Evolutionary conservation across 805 yeast genomes (phyloP).

Genomic region (Candida coleopterorum): DNA sequence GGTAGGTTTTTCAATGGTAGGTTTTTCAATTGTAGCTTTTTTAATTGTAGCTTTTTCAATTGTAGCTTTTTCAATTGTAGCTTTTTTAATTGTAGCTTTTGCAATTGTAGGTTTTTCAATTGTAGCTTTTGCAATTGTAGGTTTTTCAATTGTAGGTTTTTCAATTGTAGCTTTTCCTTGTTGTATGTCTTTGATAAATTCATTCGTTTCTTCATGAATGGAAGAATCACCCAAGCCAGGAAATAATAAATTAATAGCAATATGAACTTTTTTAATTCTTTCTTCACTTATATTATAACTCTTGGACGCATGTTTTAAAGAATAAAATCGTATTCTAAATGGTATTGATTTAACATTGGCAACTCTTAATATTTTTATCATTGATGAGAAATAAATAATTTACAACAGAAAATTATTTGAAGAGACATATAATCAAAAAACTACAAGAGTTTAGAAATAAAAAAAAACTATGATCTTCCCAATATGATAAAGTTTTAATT

Average conservation of each 20-base stretch:
- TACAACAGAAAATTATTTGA: no score
- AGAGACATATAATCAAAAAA: no score
- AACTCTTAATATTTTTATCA: background rate
- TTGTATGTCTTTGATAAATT: background rate
- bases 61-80: no score
- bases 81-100: no score
- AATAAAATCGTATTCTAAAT: background rate
- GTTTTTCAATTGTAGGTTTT: no score
- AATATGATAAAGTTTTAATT: slow-evolving; percentile 3
- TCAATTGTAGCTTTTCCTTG: background rate
- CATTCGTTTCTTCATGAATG: background rate
- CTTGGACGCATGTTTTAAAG: background rate
- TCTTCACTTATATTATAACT: background rate
- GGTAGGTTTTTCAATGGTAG: no score
- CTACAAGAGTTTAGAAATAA: no score
- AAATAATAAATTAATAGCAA: slow-evolving; percentile 2
- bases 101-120: no score
- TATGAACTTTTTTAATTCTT: slow-evolving; percentile 1
- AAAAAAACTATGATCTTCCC: slow-evolving; percentile 3
- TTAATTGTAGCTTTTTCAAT: no score
- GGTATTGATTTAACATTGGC: background rate
- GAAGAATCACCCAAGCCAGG: slow-evolving; percentile 5
- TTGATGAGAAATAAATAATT: background rate
- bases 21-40: background rate
- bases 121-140: no score